These are phyloP conservation scores for Mortierella antarctica DNA, from an alignment of 192 early-diverging fungal species.

Conservation along the genomic window DNA sequence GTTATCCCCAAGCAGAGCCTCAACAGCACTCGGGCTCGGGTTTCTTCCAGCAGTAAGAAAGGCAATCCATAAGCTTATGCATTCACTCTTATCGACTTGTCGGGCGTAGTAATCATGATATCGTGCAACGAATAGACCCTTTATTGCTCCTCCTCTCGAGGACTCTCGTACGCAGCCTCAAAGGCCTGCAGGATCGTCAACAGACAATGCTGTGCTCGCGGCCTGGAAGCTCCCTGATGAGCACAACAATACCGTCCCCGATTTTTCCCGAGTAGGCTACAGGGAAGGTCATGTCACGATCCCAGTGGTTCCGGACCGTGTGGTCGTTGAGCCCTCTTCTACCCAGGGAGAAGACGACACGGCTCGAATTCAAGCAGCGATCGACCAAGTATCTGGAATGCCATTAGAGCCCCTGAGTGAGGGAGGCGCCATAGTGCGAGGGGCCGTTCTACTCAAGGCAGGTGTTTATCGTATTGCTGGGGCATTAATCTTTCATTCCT, in stretches of 20 bases:
- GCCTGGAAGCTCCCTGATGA: constrained; percentile 10
- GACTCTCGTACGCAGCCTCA: no score
- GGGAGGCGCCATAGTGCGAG: constrained; percentile 37
- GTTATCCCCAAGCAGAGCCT: background rate
- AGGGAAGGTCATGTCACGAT: constrained; percentile 44
- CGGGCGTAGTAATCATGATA: no score
- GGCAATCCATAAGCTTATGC: background rate
- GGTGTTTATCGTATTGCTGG: constrained; percentile 43
- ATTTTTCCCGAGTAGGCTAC: constrained; percentile 48
- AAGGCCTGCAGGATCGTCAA: no score
- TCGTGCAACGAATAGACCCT: no score
- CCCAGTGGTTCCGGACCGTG: constrained; percentile 34
- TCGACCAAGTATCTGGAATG: constrained; percentile 24
- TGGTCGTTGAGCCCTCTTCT: constrained; percentile 43
- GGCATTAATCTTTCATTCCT: constrained; percentile 34
- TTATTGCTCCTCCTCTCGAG: no score
- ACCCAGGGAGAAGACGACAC: constrained; percentile 28
- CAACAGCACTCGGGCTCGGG: constrained; percentile 2
- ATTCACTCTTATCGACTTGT: no score
- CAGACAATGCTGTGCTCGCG: no score
- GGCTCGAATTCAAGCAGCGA: constrained; percentile 29
- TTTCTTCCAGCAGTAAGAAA: constrained; percentile 7
- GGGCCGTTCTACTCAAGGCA: constrained; percentile 41
- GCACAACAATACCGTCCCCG: constrained; percentile 26
- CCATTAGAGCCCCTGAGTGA: constrained; percentile 22